These are phyloP conservation scores for Apiosordaria backusii DNA, from an alignment of 495 filamentous ascomycete species.

Conservation along the genomic window DNA sequence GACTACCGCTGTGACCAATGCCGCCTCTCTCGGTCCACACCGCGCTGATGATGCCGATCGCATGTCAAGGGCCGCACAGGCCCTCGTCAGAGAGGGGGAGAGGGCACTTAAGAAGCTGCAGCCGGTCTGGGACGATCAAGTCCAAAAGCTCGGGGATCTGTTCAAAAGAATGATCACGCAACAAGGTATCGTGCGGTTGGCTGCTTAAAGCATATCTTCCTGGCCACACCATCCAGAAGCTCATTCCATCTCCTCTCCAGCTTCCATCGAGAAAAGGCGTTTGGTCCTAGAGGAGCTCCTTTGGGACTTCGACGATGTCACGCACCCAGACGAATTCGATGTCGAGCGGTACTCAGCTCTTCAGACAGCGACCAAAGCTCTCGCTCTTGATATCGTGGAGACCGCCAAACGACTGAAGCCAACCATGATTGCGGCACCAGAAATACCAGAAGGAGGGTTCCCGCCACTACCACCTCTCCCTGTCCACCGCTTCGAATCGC, in stretches of 20 bases:
- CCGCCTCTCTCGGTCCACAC: conserved; percentile 23
- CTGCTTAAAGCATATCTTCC: background rate
- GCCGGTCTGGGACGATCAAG: conserved; percentile 35
- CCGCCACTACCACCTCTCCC: conserved; percentile 31
- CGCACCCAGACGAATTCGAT: conserved; percentile 34
- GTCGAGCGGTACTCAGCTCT: conserved; percentile 29
- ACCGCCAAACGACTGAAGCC: conserved; percentile 31
- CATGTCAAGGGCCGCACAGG: conserved; percentile 32
- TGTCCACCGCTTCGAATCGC: background rate
- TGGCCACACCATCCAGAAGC: background rate
- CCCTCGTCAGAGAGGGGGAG: conserved; percentile 35
- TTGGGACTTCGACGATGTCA: conserved; percentile 40
- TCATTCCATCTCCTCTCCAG: conserved; percentile 1
- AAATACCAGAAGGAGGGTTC: conserved; percentile 18
- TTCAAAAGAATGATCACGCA: conserved; percentile 36
- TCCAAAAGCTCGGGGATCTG: conserved; percentile 32
- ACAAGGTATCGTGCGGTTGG: conserved; percentile 24
- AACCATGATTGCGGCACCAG: conserved; percentile 14
- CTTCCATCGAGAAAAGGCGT: conserved; percentile 31
- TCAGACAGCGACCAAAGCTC: conserved; percentile 35
- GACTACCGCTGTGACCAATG: conserved; percentile 33
- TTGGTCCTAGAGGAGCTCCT: conserved; percentile 37
- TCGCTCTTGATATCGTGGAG: conserved; percentile 38
- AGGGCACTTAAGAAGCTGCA: conserved; percentile 33
- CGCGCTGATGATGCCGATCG: conserved; percentile 15